Evolutionary conservation across 2,329 filamentous ascomycete species (phyloP).

Genomic region (Metarhizium sp.): DNA sequence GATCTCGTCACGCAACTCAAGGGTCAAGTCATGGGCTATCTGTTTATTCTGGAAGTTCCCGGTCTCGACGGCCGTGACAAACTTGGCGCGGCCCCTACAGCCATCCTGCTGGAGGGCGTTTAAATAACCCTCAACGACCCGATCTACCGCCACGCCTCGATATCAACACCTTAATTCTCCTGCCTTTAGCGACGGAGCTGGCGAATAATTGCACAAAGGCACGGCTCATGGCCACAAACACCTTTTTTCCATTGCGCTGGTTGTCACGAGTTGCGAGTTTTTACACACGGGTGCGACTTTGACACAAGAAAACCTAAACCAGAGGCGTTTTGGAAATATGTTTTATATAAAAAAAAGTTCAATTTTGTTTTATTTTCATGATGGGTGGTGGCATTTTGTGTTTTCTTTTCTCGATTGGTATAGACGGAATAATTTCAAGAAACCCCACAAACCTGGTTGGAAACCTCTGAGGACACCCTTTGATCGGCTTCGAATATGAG

Average conservation of each 20-base stretch:
- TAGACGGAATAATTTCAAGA: slow-evolving; percentile 2
- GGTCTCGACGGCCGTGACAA: slow-evolving; percentile 88
- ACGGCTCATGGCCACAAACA: neutral
- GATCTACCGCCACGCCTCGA: neutral
- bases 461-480: neutral
- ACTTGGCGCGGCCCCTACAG: slow-evolving; percentile 67
- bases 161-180: neutral
- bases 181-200: neutral
- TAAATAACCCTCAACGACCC: slow-evolving; percentile 13
- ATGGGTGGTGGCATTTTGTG: neutral
- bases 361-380: neutral
- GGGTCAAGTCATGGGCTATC: slow-evolving; percentile 75
- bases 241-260: neutral
- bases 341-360: slow-evolving; percentile 1
- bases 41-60: slow-evolving; percentile 93
- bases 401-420: neutral
- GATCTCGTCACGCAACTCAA: slow-evolving; percentile 79
- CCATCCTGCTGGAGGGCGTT: slow-evolving; percentile 64
- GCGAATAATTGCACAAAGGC: neutral
- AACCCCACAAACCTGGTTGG: neutral
- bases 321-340: neutral
- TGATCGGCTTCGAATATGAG: neutral
- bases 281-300: neutral
- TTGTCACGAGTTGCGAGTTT: neutral
- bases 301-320: neutral